Percentiles rank a stretch among this genome's conserved stretches.
phyloP scores from a whole-genome alignment of 129 eudicot species.

The Centella asiatica region DNA sequence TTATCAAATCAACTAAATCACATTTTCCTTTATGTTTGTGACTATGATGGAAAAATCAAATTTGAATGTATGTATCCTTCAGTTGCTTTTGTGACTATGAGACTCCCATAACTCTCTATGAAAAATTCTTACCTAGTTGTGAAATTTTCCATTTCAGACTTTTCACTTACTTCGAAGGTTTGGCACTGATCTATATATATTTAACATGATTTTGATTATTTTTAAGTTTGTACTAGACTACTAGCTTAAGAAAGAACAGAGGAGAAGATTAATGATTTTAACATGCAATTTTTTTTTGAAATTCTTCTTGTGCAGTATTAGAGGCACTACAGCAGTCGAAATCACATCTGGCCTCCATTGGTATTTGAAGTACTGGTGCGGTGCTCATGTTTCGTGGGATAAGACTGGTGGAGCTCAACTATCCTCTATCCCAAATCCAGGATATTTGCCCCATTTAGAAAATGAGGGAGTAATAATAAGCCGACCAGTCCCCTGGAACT shows the following conservation, averaged over 20 bases:
- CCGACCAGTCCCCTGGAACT: conserved; percentile 95
- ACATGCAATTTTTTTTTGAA: neutral
- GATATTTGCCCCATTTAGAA: conserved; percentile 61
- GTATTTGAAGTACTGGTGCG: conserved; percentile 82
- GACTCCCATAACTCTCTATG: too few relatives aligned
- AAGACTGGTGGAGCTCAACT: conserved; percentile 91
- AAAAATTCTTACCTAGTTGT: too few relatives aligned
- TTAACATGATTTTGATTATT: too few relatives aligned
- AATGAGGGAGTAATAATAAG: conserved; percentile 55
- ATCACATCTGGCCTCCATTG: conserved; percentile 84
- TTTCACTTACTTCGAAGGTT: too few relatives aligned
- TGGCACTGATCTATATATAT: too few relatives aligned
- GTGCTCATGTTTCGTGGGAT: conserved; percentile 94
- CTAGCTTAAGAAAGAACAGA: neutral
- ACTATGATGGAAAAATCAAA: neutral
- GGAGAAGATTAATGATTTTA: too few relatives aligned
- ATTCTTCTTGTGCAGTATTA: conserved; percentile 27
- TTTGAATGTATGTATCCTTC: too few relatives aligned
- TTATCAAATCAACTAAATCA: neutral
- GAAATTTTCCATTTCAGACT: too few relatives aligned
- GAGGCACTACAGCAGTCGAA: conserved; percentile 84
- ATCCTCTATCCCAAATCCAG: conserved; percentile 65
- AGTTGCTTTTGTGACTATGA: too few relatives aligned
- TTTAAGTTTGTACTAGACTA: too few relatives aligned
- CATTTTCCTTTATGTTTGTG: neutral